Conservation (phyloP, 2,329 filamentous ascomycete genomes). For the Torrubiella hemipterigena region DNA sequence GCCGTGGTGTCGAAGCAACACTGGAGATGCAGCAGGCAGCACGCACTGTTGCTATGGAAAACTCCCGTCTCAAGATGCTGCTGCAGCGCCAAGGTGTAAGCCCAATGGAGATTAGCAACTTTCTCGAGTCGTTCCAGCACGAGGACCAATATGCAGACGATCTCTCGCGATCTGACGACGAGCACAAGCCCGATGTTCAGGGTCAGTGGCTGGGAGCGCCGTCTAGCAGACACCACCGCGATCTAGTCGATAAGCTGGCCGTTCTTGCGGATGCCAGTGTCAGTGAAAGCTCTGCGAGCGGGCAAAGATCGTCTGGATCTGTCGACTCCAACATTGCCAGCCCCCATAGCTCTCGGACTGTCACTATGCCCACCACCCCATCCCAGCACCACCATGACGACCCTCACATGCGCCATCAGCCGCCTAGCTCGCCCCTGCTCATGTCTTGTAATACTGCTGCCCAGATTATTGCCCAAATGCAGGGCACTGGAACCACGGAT, state of each 20-base stretch:
- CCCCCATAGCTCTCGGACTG: slow-evolving; percentile 4
- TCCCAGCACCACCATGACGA: slow-evolving; percentile 1
- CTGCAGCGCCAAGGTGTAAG: slow-evolving; percentile 26
- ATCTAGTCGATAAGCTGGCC: slow-evolving; percentile 24
- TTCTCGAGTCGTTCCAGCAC: slow-evolving; percentile 22
- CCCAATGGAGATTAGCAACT: slow-evolving; percentile 25
- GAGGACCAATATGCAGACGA: too few relatives aligned
- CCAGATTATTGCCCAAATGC: slow-evolving; percentile 26
- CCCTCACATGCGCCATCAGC: not conserved
- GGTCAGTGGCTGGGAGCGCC: not conserved
- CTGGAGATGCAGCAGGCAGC: slow-evolving; percentile 42
- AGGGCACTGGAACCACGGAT: slow-evolving; percentile 17
- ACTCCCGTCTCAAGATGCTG: slow-evolving; percentile 30
- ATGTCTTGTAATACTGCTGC: slow-evolving; percentile 23
- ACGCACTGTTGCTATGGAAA: slow-evolving; percentile 35
- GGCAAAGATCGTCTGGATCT: too few relatives aligned
- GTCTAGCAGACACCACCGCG: too few relatives aligned
- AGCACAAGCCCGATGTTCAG: too few relatives aligned
- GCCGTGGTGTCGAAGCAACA: slow-evolving; percentile 34
- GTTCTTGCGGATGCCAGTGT: slow-evolving; percentile 25
- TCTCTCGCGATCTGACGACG: too few relatives aligned
- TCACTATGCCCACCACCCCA: slow-evolving; percentile 6
- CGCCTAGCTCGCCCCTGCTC: slow-evolving; percentile 14
- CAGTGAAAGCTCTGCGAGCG: slow-evolving; percentile 15
- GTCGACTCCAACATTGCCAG: slow-evolving; percentile 2